phyloP scores from a whole-genome alignment of 2,329 filamentous ascomycete genomes.

The Huntiella abstrusa region DNA sequence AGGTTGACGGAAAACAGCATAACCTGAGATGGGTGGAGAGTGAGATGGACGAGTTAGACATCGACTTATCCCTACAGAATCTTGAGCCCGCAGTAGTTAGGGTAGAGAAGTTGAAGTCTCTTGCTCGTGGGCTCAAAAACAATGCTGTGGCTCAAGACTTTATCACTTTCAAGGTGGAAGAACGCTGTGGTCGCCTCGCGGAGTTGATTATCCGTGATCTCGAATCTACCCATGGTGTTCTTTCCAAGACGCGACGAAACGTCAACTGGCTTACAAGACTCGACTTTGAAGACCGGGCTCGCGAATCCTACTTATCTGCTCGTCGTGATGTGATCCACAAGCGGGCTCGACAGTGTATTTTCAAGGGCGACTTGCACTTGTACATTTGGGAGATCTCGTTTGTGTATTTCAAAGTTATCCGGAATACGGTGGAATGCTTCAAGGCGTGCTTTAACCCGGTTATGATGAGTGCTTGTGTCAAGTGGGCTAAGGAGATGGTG shows the following conservation, averaged over 20 bases:
- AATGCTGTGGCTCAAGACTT: constrained; percentile 81
- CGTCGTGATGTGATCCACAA: constrained; percentile 62
- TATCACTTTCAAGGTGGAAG: constrained; percentile 78
- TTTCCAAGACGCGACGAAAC: constrained; percentile 59
- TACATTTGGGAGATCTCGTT: constrained; percentile 94
- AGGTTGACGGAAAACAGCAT: constrained; percentile 91
- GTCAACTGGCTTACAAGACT: constrained; percentile 70
- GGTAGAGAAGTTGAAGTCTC: constrained; percentile 66
- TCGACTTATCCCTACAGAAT: constrained; percentile 77
- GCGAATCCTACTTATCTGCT: constrained; percentile 70
- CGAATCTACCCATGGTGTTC: constrained; percentile 57
- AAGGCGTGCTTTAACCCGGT: constrained; percentile 68
- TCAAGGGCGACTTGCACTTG: constrained; percentile 77
- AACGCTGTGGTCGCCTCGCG: constrained; percentile 61
- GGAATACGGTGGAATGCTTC: constrained; percentile 81
- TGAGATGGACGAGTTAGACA: constrained; percentile 90
- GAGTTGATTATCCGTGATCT: constrained; percentile 60
- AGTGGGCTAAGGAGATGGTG: constrained; percentile 93
- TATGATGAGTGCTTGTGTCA: constrained; percentile 87
- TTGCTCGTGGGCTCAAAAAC: constrained; percentile 64
- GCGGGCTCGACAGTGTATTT: constrained; percentile 76
- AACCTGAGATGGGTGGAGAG: constrained; percentile 90
- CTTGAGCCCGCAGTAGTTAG: constrained; percentile 70
- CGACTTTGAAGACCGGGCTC: constrained; percentile 75
- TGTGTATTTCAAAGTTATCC: constrained; percentile 86